phyloP scores from a whole-genome alignment of 441 rosid genomes.

The Eutrema salsugineum region DNA sequence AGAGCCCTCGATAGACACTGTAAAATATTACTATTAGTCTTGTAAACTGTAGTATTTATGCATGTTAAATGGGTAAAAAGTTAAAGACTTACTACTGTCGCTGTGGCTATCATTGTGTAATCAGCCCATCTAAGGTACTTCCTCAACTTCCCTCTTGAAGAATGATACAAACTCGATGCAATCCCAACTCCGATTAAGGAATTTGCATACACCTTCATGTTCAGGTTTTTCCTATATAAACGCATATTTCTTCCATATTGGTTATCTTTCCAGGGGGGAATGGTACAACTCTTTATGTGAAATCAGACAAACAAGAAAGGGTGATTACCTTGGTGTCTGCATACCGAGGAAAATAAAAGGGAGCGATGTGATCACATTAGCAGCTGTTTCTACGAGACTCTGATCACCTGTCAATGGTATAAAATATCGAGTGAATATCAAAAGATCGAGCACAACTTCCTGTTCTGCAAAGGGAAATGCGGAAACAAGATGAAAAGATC shows the following conservation, averaged over 20 bases:
- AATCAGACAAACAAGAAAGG: neutral
- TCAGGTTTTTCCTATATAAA: conserved; percentile 61
- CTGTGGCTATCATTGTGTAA: conserved; percentile 91
- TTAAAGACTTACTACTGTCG: conserved; percentile 70
- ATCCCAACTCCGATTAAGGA: conserved; percentile 93
- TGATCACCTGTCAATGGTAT: conserved; percentile 56
- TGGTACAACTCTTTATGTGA: neutral
- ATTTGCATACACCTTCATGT: conserved; percentile 79
- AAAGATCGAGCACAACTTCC: neutral
- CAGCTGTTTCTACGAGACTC: conserved; percentile 62
- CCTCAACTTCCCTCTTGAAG: conserved; percentile 75
- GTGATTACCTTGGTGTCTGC: conserved; percentile 83
- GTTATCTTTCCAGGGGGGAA: neutral
- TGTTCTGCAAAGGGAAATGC: neutral
- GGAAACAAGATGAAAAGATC: neutral
- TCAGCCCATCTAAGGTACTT: conserved; percentile 84
- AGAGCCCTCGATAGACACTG: conserved; percentile 91
- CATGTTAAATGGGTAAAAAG: conserved; percentile 32
- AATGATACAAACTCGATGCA: conserved; percentile 83
- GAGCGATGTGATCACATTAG: conserved; percentile 88
- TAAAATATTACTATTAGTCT: conserved; percentile 49
- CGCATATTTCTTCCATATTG: neutral
- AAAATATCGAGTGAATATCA: neutral
- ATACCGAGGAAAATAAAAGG: conserved; percentile 87
- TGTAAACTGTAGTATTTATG: conserved; percentile 32